Percentiles rank a stretch among this genome's conserved stretches.
phyloP scores from a whole-genome alignment of 2,329 filamentous ascomycete species.

The Botryotinia convoluta region DNA sequence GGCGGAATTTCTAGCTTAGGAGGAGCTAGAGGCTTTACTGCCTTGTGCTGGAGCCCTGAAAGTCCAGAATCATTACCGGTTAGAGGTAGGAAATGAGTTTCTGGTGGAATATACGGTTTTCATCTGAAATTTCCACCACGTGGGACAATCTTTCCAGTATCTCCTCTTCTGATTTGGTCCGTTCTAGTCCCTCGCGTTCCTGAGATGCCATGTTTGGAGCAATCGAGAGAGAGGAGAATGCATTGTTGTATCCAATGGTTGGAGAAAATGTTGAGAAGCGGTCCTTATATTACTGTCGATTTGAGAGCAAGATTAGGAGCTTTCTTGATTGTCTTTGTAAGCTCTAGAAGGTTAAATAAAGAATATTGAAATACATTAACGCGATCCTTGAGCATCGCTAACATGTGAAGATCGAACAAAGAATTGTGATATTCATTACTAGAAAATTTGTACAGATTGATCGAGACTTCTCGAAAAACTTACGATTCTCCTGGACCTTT shows the following conservation, averaged over 20 bases:
- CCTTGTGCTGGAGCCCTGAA: not conserved
- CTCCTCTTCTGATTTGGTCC: constrained; percentile 1
- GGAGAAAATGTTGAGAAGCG: not conserved
- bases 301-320: not conserved
- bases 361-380: not conserved
- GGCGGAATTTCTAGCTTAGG: not conserved
- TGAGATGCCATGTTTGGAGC: constrained; percentile 3
- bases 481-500: not conserved
- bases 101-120: not conserved
- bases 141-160: constrained; percentile 13
- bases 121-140: constrained; percentile 1
- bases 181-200: not conserved
- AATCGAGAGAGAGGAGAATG: not conserved
- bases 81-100: not conserved
- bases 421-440: not conserved
- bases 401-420: constrained; percentile 7
- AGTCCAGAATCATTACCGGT: not conserved
- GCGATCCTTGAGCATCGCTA: not conserved
- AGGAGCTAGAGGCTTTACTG: not conserved
- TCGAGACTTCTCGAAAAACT: constrained; percentile 6
- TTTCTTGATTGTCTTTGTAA: not conserved
- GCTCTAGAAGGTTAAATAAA: constrained; percentile 8
- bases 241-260: not conserved
- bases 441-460: not conserved
- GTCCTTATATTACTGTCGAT: not conserved